Conservation (phyloP, 306 rosid species). For the Crataegus laevigata region DNA sequence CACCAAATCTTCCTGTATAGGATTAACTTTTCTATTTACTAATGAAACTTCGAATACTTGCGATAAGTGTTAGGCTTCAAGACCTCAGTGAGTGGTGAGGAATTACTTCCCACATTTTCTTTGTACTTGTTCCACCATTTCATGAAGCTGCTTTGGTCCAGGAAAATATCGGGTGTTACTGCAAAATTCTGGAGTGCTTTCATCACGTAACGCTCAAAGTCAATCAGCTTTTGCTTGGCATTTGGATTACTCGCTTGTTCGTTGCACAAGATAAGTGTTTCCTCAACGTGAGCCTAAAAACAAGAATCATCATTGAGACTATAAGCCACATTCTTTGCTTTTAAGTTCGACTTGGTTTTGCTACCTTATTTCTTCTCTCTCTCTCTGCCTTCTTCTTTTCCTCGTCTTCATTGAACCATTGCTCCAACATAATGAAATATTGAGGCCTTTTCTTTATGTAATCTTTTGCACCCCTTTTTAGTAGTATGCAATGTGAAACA, state of each 20-base stretch:
- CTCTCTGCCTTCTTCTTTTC: not conserved
- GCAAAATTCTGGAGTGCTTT: constrained; percentile 25
- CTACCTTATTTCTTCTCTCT: too few species aligned
- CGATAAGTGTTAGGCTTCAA: constrained; percentile 18
- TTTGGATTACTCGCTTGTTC: not conserved
- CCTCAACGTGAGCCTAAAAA: constrained; percentile 73
- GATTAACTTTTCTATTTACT: constrained; percentile 70
- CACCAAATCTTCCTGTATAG: constrained; percentile 65
- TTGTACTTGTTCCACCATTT: constrained; percentile 47
- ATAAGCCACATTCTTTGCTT: constrained; percentile 13
- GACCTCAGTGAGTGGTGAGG: constrained; percentile 16
- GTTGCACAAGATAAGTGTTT: constrained; percentile 32
- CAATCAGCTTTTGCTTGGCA: constrained; percentile 1
- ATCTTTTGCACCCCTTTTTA: too few species aligned
- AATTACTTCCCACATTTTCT: constrained; percentile 6
- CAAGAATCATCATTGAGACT: constrained; percentile 55
- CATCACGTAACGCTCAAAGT: constrained; percentile 44
- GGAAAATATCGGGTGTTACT: constrained; percentile 64
- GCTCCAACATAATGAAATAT: constrained; percentile 27
- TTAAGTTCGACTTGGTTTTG: not conserved
- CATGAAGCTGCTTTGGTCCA: constrained; percentile 46
- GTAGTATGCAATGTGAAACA: too few species aligned
- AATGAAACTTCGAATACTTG: constrained; percentile 50
- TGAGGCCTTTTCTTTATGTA: too few species aligned
- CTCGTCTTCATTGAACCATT: constrained; percentile 21